These are phyloP conservation scores for Nicotiana otophora DNA, from an alignment of 257 asterid genomes.

Conservation along the genomic window DNA sequence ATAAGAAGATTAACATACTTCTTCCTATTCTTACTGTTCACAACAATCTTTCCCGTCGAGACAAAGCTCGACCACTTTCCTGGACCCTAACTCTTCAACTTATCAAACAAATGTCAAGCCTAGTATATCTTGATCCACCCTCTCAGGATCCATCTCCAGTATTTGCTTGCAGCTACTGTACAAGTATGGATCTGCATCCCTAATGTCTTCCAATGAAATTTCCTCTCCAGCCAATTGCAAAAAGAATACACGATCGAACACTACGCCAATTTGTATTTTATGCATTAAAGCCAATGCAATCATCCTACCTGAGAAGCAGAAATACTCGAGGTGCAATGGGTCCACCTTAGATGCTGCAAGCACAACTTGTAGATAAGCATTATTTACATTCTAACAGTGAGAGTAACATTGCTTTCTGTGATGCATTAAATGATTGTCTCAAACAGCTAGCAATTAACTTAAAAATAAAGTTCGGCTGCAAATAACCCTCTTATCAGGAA, in stretches of 20 bases:
- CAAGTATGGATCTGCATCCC: neutral
- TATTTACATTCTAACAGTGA: neutral
- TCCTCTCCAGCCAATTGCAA: neutral
- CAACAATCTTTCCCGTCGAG: slow-evolving; percentile 48
- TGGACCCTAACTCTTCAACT: slow-evolving; percentile 32
- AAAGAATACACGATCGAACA: neutral
- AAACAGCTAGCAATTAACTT: neutral
- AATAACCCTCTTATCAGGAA: too few species aligned
- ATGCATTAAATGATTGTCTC: neutral
- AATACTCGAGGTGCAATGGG: slow-evolving; percentile 75
- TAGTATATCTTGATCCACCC: slow-evolving; percentile 67
- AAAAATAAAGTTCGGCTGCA: neutral
- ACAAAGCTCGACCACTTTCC: slow-evolving; percentile 62
- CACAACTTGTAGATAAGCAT: slow-evolving; percentile 3
- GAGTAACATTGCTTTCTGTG: neutral
- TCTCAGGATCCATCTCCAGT: slow-evolving; percentile 44
- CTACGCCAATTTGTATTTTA: neutral
- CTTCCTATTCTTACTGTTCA: slow-evolving; percentile 65
- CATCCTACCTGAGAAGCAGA: slow-evolving; percentile 74
- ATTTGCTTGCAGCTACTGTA: neutral
- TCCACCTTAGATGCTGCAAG: slow-evolving; percentile 28
- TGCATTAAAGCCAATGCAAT: slow-evolving; percentile 33
- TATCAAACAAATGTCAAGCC: neutral
- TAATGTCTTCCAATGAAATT: neutral
- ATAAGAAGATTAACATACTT: slow-evolving; percentile 36